phyloP scores from a whole-genome alignment of 2,329 filamentous ascomycete genomes.

The Ustulina deusta region DNA sequence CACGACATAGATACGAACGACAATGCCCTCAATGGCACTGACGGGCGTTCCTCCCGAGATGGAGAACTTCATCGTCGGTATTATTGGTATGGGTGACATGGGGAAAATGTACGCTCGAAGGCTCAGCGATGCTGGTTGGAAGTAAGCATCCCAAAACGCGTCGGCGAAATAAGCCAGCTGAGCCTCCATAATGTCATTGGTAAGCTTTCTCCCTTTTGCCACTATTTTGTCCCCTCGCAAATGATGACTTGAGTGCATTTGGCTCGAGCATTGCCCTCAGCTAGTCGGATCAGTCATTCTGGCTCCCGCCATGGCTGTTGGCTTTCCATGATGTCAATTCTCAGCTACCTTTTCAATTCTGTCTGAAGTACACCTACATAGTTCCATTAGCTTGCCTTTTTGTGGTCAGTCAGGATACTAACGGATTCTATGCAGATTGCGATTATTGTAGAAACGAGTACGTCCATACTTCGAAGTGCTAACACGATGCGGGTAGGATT shows the following conservation, averaged over 20 bases:
- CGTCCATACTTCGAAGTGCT: constrained; percentile 35
- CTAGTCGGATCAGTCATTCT: constrained; percentile 78
- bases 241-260: constrained; percentile 99
- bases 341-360: constrained; percentile 94
- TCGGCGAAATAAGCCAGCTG: constrained; percentile 16
- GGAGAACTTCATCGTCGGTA: constrained; percentile 83
- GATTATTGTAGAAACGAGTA: constrained; percentile 19
- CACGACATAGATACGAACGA: background rate
- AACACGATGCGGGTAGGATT: constrained; percentile 70
- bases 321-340: constrained; percentile 98
- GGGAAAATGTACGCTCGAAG: constrained; percentile 96
- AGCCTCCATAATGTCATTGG: constrained; percentile 50
- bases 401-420: constrained; percentile 38
- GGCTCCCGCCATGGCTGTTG: constrained; percentile 70
- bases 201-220: constrained; percentile 51
- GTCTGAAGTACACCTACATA: constrained; percentile 75
- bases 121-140: constrained; percentile 94
- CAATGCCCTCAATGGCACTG: constrained; percentile 27
- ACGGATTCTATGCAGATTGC: constrained; percentile 34
- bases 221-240: constrained; percentile 50
- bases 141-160: constrained; percentile 69
- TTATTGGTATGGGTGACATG: constrained; percentile 99
- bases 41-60: constrained; percentile 57
- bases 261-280: constrained; percentile 93
- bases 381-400: constrained; percentile 19